These are phyloP conservation scores for Fusarium citri DNA, from an alignment of 2,329 filamentous ascomycete genomes.

Conservation along the genomic window DNA sequence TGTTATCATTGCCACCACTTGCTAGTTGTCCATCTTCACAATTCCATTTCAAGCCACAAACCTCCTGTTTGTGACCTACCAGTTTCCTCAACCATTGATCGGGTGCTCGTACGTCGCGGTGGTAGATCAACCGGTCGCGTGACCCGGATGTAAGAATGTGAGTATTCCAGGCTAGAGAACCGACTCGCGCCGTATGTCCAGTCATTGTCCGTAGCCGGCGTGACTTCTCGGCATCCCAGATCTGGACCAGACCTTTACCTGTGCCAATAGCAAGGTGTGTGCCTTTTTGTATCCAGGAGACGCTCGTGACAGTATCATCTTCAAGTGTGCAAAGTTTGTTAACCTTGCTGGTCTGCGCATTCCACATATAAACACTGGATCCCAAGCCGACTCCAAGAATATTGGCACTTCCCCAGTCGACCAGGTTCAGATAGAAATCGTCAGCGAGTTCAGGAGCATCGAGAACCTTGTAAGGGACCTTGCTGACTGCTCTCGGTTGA, in stretches of 20 bases:
- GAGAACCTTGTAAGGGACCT: conserved; percentile 97
- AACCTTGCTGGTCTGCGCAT: conserved; percentile 88
- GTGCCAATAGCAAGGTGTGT: conserved; percentile 97
- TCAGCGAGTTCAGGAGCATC: conserved; percentile 96
- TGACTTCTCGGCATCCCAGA: conserved; percentile 93
- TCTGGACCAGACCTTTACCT: conserved; percentile 92
- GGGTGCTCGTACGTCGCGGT: conserved; percentile 92
- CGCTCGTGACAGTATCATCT: conserved; percentile 94
- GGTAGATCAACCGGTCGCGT: conserved; percentile 91
- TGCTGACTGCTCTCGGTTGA: conserved; percentile 89
- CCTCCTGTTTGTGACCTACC: conserved; percentile 96
- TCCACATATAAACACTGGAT: conserved; percentile 98
- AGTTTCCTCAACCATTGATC: conserved; percentile 91
- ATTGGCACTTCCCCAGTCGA: conserved; percentile 97
- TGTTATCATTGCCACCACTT: conserved; percentile 98
- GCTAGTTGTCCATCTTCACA: conserved; percentile 94
- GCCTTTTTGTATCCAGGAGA: conserved; percentile 98
- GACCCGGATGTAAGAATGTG: conserved; percentile 97
- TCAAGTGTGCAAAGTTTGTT: conserved; percentile 93
- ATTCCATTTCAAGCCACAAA: conserved; percentile 97
- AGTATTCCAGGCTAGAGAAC: conserved; percentile 96
- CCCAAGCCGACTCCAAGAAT: conserved; percentile 92
- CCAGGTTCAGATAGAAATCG: conserved; percentile 96
- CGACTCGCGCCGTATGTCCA: conserved; percentile 92
- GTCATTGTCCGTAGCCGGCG: conserved; percentile 94